Evolutionary conservation across 2,329 filamentous ascomycete genomes (phyloP).

Genomic region (Fusarium coicis): DNA sequence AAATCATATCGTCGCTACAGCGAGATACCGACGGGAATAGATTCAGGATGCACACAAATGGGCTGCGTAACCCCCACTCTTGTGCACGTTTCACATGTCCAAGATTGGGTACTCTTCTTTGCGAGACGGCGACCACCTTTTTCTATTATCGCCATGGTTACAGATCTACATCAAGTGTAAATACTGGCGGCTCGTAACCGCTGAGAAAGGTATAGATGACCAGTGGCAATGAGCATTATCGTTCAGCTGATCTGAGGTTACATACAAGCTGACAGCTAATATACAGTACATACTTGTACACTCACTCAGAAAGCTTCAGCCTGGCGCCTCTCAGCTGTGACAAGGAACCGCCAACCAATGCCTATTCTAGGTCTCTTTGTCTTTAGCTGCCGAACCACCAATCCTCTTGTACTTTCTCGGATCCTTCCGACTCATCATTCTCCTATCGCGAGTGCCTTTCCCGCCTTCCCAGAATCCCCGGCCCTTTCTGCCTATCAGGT

Average conservation of each 20-base stretch:
- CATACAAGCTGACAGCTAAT: conserved; percentile 30
- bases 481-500: conserved; percentile 73
- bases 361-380: conserved; percentile 24
- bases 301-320: conserved; percentile 6
- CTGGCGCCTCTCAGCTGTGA: conserved; percentile 19
- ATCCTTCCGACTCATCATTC: conserved; percentile 79
- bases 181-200: conserved; percentile 33
- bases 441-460: conserved; percentile 79
- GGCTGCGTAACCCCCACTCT: conserved; percentile 22
- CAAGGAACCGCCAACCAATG: not conserved
- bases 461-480: conserved; percentile 89
- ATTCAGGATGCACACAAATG: conserved; percentile 18
- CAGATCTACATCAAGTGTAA: conserved; percentile 3
- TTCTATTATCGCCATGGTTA: conserved; percentile 14
- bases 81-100: conserved; percentile 32
- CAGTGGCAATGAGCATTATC: conserved; percentile 10
- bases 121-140: conserved; percentile 4
- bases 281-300: not conserved
- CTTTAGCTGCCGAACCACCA: conserved; percentile 49
- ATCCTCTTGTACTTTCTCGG: conserved; percentile 76
- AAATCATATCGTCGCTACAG: conserved; percentile 31
- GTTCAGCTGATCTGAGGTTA: conserved; percentile 27
- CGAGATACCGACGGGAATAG: conserved; percentile 32
- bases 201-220: not conserved
- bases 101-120: conserved; percentile 10